A percentile compares a stretch with the other conserved stretches of the same genome.
Evolutionary conservation across 768 basidiomycete species (phyloP).

Genomic region (Lactarius hengduanensis): DNA sequence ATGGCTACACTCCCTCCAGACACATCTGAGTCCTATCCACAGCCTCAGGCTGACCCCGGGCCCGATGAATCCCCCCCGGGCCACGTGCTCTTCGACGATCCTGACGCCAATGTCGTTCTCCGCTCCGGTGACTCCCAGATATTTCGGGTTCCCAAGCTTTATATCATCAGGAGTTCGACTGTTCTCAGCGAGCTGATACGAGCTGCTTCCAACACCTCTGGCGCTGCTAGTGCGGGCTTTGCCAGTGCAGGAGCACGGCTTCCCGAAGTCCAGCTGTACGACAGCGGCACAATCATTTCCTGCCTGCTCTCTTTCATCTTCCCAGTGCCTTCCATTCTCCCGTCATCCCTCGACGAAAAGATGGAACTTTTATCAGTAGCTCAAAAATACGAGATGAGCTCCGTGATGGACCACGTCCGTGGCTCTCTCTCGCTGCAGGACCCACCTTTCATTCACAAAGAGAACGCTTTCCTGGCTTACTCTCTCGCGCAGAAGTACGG

Average conservation of each 20-base stretch:
- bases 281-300: constrained; percentile 1
- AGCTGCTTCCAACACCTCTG: background rate
- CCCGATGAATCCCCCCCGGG: background rate
- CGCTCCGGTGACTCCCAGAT: constrained; percentile 43
- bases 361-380: constrained; percentile 8
- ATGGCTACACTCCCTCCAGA: background rate
- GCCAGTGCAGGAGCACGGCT: background rate
- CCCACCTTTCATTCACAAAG: constrained; percentile 2
- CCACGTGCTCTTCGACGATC: constrained; percentile 23
- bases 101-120: constrained; percentile 44
- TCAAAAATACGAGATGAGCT: constrained; percentile 16
- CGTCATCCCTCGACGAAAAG: background rate
- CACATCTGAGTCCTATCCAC: background rate
- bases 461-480: constrained; percentile 5
- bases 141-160: constrained; percentile 46
- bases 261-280: constrained; percentile 6
- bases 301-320: constrained; percentile 14
- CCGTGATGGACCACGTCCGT: background rate
- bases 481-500: constrained; percentile 1
- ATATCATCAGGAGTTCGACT: constrained; percentile 43
- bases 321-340: constrained; percentile 1
- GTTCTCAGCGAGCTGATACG: constrained; percentile 34
- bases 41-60: background rate
- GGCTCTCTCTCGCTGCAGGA: background rate
- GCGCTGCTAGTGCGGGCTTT: background rate